phyloP scores from a whole-genome alignment of 352 stramenopile species.

The Phytophthora macrochlamydospora region DNA sequence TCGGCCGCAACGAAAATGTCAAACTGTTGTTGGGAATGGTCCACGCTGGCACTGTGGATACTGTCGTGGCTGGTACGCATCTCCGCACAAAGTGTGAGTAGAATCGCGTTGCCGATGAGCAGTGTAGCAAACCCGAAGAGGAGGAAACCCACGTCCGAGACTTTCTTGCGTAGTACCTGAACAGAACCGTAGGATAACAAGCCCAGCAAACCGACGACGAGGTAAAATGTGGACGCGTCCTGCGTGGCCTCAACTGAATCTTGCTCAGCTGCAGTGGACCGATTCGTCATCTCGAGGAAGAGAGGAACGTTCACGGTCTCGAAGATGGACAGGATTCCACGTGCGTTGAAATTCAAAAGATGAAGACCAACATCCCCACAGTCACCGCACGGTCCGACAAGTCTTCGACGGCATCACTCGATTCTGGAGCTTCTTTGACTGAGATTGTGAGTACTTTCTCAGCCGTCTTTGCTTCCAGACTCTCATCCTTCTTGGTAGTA shows the following conservation, averaged over 20 bases:
- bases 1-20: slow-evolving; percentile 46
- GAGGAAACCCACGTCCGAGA: slow-evolving; percentile 51
- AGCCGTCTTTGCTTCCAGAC: no score
- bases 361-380: slow-evolving; percentile 57
- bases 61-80: slow-evolving; percentile 18
- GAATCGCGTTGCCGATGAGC: slow-evolving; percentile 49
- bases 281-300: slow-evolving; percentile 50
- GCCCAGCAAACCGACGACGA: slow-evolving; percentile 57
- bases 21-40: slow-evolving; percentile 28
- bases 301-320: slow-evolving; percentile 75
- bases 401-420: background rate
- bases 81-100: slow-evolving; percentile 35
- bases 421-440: background rate
- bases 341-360: slow-evolving; percentile 72
- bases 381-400: slow-evolving; percentile 42
- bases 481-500: background rate
- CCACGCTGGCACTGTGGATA: slow-evolving; percentile 5
- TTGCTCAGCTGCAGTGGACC: slow-evolving; percentile 28
- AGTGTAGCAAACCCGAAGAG: slow-evolving; percentile 57
- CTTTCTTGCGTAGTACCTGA: slow-evolving; percentile 33
- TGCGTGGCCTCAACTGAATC: slow-evolving; percentile 29
- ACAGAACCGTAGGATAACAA: slow-evolving; percentile 49
- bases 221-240: slow-evolving; percentile 54
- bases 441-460: slow-evolving; percentile 14
- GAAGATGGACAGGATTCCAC: slow-evolving; percentile 71